Evolutionary conservation across 257 asterid species (phyloP).

Genomic region (Rauvolfia tetraphylla): DNA sequence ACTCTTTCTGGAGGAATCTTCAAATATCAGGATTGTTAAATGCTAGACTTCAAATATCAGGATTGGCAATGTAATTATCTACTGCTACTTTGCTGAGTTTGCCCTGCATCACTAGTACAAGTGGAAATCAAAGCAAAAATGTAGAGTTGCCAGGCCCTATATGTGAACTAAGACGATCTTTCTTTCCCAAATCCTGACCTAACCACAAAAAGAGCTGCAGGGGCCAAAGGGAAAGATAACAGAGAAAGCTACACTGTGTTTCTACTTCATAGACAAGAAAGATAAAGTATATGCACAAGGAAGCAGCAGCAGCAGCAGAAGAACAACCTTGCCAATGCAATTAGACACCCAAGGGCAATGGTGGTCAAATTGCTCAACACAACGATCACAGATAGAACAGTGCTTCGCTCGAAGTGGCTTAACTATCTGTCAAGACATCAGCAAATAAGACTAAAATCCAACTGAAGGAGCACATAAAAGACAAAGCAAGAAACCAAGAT

Average conservation of each 20-base stretch:
- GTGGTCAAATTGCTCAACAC: conserved; percentile 99
- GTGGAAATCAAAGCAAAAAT: background rate
- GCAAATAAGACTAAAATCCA: conserved; percentile 15
- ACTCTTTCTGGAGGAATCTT: background rate
- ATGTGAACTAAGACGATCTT: background rate
- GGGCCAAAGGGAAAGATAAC: background rate
- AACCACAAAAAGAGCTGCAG: background rate
- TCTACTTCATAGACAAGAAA: background rate
- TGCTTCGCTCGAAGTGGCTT: conserved; percentile 99
- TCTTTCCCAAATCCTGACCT: background rate
- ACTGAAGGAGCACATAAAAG: background rate
- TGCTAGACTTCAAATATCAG: background rate
- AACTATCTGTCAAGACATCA: conserved; percentile 55
- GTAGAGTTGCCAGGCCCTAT: background rate
- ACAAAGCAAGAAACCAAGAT: conserved; percentile 11
- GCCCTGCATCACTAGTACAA: too few relatives aligned
- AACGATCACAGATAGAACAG: conserved; percentile 97
- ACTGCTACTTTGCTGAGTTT: too few relatives aligned
- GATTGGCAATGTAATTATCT: too few relatives aligned
- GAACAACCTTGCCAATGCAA: conserved; percentile 94
- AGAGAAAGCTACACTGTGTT: background rate
- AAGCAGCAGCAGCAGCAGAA: background rate
- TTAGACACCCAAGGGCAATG: conserved; percentile 99
- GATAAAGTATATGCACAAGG: background rate
- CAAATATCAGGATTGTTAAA: background rate